phyloP scores from a whole-genome alignment of 345 rosid genomes.

The Aquilaria sinensis region DNA sequence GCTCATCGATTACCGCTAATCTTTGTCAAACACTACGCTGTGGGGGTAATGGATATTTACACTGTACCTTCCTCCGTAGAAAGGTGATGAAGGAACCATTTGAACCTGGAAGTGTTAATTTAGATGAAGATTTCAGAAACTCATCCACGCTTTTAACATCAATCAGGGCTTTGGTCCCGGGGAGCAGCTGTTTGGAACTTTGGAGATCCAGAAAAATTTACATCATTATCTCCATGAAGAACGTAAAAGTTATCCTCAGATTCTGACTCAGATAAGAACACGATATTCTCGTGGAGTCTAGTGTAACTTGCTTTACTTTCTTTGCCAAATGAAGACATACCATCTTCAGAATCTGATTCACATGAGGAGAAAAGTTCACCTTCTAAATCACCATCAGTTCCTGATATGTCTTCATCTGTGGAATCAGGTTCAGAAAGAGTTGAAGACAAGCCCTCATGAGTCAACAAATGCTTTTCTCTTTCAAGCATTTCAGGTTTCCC shows the following conservation, averaged over 20 bases:
- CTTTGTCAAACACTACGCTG: too few species aligned
- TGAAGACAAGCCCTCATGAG: slow-evolving; percentile 10
- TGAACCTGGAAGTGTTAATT: too few species aligned
- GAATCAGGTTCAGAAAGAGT: slow-evolving; percentile 23
- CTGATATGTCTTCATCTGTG: slow-evolving; percentile 20
- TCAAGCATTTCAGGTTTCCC: slow-evolving; percentile 12
- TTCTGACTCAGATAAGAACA: slow-evolving; percentile 23
- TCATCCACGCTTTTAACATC: too few species aligned
- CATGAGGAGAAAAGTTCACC: slow-evolving; percentile 13
- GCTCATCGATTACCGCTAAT: too few species aligned
- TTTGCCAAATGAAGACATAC: slow-evolving; percentile 10
- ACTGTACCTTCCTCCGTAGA: too few species aligned
- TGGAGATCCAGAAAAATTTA: neutral
- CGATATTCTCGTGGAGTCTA: neutral
- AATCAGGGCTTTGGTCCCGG: too few species aligned
- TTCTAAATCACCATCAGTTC: slow-evolving; percentile 25
- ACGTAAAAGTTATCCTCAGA: slow-evolving; percentile 17
- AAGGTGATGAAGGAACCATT: too few species aligned
- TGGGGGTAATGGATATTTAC: too few species aligned
- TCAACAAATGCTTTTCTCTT: slow-evolving; percentile 11
- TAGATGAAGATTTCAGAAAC: too few species aligned
- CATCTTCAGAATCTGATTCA: slow-evolving; percentile 28
- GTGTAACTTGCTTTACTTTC: slow-evolving; percentile 11
- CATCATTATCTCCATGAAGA: slow-evolving; percentile 2
- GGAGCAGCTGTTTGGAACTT: too few species aligned